phyloP scores from a whole-genome alignment of 768 basidiomycete genomes.

The Phaeotremella fagi region DNA sequence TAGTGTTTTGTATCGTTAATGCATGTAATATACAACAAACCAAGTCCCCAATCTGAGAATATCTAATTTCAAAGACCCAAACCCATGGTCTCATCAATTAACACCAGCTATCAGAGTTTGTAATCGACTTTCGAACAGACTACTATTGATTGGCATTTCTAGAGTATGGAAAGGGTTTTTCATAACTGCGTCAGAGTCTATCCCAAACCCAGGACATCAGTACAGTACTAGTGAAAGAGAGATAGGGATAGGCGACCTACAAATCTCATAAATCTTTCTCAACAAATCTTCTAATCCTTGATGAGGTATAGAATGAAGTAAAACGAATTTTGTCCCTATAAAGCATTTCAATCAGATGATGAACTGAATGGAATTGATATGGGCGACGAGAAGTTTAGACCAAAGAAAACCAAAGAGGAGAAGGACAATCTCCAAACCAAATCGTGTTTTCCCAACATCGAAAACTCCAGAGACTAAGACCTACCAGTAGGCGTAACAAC shows the following conservation, averaged over 20 bases:
- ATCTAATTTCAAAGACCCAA: neutral
- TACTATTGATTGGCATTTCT: slow-evolving; percentile 97
- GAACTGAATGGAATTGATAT: too few species aligned
- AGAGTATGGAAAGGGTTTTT: slow-evolving; percentile 98
- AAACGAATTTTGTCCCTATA: slow-evolving; percentile 89
- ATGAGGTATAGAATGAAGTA: slow-evolving; percentile 70
- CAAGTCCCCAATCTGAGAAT: too few species aligned
- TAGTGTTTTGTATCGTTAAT: neutral
- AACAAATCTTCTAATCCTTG: slow-evolving; percentile 65
- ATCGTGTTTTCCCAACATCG: too few species aligned
- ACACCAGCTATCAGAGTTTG: slow-evolving; percentile 38
- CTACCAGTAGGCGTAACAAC: slow-evolving; percentile 83
- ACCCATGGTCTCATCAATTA: slow-evolving; percentile 11
- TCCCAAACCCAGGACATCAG: neutral
- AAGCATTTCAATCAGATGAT: neutral
- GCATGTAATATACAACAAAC: too few species aligned
- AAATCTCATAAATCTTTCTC: slow-evolving; percentile 84
- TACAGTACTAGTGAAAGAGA: too few species aligned
- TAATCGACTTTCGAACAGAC: slow-evolving; percentile 67
- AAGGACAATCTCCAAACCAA: too few species aligned
- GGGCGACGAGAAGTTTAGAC: too few species aligned
- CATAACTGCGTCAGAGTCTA: slow-evolving; percentile 86
- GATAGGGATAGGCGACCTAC: slow-evolving; percentile 32
- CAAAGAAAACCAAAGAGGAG: too few species aligned
- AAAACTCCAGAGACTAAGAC: too few species aligned